These are phyloP conservation scores for Chlorella vulgaris DNA, from an alignment of 139 green algal species.

Conservation along the genomic window DNA sequence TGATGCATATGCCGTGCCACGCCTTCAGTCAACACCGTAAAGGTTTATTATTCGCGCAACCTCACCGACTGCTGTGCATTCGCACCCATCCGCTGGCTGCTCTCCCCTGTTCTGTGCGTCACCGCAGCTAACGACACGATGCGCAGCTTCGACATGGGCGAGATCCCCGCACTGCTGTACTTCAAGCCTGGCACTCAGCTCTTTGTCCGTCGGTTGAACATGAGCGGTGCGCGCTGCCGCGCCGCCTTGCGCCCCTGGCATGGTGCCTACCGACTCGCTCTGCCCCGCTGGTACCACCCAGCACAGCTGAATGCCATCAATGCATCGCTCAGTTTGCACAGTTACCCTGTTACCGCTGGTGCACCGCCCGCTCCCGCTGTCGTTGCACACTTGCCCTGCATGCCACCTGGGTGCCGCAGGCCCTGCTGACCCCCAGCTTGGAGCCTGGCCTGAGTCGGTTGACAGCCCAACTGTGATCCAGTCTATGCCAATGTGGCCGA, in stretches of 20 bases:
- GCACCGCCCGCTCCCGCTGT: too few species aligned
- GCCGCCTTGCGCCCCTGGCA: too few species aligned
- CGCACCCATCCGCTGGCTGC: too few species aligned
- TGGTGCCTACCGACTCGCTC: too few species aligned
- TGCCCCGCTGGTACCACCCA: too few species aligned
- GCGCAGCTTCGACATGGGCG: background rate
- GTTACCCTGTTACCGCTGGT: too few species aligned
- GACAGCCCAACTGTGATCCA: background rate
- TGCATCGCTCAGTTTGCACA: too few species aligned
- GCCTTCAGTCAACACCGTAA: too few species aligned
- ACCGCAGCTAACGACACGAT: background rate
- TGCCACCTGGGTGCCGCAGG: background rate
- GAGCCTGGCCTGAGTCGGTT: background rate
- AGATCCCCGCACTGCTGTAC: background rate
- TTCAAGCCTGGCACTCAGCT: background rate
- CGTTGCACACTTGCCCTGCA: background rate
- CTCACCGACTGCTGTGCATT: too few species aligned
- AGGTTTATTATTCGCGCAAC: too few species aligned
- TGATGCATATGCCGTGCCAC: too few species aligned
- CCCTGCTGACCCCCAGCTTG: background rate
- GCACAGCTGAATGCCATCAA: too few species aligned
- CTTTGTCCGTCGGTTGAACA: background rate
- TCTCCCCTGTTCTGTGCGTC: background rate
- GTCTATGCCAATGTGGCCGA: background rate
- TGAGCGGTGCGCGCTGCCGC: background rate